Evolutionary conservation across 257 asterid species (phyloP).

Genomic region (Echites panduratus): DNA sequence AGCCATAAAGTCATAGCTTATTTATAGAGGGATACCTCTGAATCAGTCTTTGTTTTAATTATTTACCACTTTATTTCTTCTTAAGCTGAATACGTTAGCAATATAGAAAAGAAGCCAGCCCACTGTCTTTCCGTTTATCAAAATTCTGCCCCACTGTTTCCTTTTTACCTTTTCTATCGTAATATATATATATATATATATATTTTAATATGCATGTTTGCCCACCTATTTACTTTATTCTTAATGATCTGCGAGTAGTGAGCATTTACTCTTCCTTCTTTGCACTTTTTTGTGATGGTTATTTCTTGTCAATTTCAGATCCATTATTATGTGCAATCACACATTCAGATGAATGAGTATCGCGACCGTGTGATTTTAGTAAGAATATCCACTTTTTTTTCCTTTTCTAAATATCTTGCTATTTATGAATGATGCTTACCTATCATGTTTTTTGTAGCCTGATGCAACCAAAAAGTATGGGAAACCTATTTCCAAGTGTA

Average conservation of each 20-base stretch:
- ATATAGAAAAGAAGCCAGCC: background rate
- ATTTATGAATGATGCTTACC: background rate
- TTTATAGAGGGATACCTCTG: background rate
- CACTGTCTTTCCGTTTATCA: background rate
- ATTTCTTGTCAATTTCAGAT: slow-evolving; percentile 33
- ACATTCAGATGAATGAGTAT: slow-evolving; percentile 93
- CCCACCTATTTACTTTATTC: background rate
- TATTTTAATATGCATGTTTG: too few relatives aligned
- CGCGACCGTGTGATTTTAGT: slow-evolving; percentile 92
- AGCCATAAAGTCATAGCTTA: background rate
- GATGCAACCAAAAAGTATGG: slow-evolving; percentile 56
- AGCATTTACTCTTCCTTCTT: background rate
- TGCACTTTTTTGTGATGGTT: background rate
- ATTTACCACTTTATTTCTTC: background rate
- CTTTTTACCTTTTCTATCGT: background rate
- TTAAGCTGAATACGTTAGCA: background rate
- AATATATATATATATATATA: too few relatives aligned
- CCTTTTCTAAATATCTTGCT: slow-evolving; percentile 15
- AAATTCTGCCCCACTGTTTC: background rate
- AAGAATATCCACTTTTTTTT: slow-evolving; percentile 21
- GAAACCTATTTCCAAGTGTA: slow-evolving; percentile 59
- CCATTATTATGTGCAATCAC: slow-evolving; percentile 87
- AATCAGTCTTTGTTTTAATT: background rate
- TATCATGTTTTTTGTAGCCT: slow-evolving; percentile 41
- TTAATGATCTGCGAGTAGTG: background rate